Evolutionary conservation across 495 filamentous ascomycete genomes (phyloP), one percentile per base, ranked within the genome.

Genomic region (Penicillium subrubescens): DNA sequence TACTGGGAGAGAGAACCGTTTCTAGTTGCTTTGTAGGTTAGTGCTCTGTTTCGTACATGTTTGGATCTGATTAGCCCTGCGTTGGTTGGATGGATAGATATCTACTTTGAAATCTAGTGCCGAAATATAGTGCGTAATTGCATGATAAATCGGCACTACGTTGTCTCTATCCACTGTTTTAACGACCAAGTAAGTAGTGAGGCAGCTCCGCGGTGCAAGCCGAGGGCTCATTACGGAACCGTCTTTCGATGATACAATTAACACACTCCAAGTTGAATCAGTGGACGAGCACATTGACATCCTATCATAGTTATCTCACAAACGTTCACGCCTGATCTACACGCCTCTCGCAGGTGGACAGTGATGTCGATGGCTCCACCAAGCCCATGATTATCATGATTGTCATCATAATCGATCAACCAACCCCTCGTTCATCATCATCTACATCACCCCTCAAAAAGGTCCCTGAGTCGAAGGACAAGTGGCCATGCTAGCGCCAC

Each of bases 401-500:
- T 1, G 25, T 48, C 44, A 25, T 23, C 19, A 44, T 44, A 43
- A n/a, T 17, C 43, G 14, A 44, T 21, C 43, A 44, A 15, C 25
- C n/a, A n/a, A n/a, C 43, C 43, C 43, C 43, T 19, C n/a, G 43
- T 44, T 21, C 43, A 44, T 25, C 19, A 25, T 19, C 41, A 44
- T 19, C 19, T 8, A 21, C 41, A 44, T 48, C 44, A 48, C 44
- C 44, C 44, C 44, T 48, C 44, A 48, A 48, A 48, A 43, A 50
- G 19, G 8, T 3, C 48, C 5, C 8, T 1, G 31, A 14, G 5
- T 5, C 14, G 3, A 19, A 56, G 53, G 51, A 56, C 57, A 65
- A 60, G 59, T 62, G 33, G 34, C 52, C 37, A 46, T 59, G 54
- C 44, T 44, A 62, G 62, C 69, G 69, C 69, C 69, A 72, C 69